Evolutionary conservation across 2,329 filamentous ascomycete species (phyloP).

Genomic region (Diaporthe ampelina): DNA sequence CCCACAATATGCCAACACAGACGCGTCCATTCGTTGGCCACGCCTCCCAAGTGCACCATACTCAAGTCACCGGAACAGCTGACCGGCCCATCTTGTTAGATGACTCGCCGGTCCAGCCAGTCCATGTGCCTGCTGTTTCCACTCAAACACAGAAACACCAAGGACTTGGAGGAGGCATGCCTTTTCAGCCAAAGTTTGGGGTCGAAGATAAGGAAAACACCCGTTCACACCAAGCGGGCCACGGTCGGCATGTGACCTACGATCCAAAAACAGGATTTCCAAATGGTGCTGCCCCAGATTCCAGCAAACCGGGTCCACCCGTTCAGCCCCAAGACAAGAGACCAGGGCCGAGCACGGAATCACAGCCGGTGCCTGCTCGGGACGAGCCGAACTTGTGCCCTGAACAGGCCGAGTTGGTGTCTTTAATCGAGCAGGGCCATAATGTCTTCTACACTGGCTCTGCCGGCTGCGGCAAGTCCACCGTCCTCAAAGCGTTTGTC

Average conservation of each 20-base stretch:
- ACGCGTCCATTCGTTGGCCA: too few species aligned
- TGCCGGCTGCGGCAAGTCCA: conserved; percentile 72
- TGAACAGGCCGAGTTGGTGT: conserved; percentile 64
- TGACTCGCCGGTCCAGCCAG: conserved; percentile 1
- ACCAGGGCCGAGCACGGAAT: not conserved
- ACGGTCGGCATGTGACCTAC: not conserved
- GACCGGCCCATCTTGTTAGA: conserved; percentile 16
- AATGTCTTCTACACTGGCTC: conserved; percentile 77
- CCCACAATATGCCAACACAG: too few species aligned
- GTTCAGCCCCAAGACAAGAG: not conserved
- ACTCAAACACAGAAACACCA: not conserved
- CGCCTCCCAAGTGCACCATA: not conserved
- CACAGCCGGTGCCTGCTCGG: not conserved
- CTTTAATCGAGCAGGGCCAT: conserved; percentile 62
- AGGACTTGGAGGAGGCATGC: not conserved
- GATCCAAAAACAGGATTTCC: not conserved
- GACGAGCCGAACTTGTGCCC: conserved; percentile 54
- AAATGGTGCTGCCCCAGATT: not conserved
- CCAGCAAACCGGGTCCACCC: not conserved
- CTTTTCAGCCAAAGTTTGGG: too few species aligned
- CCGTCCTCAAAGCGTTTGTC: conserved; percentile 65
- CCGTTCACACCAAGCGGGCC: not conserved
- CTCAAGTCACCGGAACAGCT: conserved; percentile 4
- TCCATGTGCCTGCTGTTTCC: not conserved
- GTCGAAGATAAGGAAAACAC: not conserved